These are phyloP conservation scores for Neurospora sp. DNA, from an alignment of 495 filamentous ascomycete species.

Conservation along the genomic window DNA sequence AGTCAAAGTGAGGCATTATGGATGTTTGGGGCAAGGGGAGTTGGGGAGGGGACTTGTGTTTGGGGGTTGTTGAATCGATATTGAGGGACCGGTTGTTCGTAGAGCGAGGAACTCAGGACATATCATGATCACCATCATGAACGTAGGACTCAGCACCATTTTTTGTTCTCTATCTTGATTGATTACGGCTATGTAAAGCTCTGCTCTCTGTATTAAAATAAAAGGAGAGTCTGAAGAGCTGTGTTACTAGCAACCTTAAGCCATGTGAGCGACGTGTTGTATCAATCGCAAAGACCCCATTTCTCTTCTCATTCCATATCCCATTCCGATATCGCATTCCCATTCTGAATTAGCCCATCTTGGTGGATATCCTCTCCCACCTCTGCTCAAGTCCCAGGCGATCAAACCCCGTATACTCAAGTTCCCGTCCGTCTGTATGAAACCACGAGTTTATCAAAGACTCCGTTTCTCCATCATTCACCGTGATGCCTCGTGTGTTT, in stretches of 20 bases:
- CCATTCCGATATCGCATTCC: neutral
- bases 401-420: neutral
- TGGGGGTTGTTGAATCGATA: conserved; percentile 45
- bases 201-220: neutral
- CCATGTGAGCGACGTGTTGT: neutral
- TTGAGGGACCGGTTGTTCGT: neutral
- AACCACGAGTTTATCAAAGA: neutral
- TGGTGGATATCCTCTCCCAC: neutral
- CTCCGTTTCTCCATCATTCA: neutral
- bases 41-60: conserved; percentile 38
- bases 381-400: neutral
- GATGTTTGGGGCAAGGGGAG: conserved; percentile 35
- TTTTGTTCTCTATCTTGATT: neutral
- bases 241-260: neutral
- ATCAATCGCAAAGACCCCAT: neutral
- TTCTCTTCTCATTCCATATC: neutral
- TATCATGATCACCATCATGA: neutral
- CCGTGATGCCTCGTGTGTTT: neutral
- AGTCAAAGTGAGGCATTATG: neutral
- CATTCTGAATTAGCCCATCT: neutral
- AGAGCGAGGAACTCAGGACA: no score
- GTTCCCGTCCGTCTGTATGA: no score
- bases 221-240: neutral
- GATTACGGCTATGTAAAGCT: neutral
- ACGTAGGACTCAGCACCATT: neutral